Conservation (phyloP, 805 yeast genomes). For the Starmerella scarabaei region DNA sequence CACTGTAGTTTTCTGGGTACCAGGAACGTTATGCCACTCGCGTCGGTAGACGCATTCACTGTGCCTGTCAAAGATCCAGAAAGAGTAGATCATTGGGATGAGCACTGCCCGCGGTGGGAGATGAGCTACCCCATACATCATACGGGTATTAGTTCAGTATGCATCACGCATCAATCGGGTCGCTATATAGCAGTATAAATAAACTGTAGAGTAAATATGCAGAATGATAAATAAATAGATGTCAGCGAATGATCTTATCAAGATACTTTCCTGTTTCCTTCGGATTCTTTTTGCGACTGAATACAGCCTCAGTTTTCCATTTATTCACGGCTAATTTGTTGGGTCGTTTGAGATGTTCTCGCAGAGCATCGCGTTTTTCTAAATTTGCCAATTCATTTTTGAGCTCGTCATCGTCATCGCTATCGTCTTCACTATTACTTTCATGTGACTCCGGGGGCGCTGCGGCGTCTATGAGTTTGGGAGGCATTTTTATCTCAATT, state of each 20-base stretch:
- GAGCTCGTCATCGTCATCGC: slow-evolving; percentile 10
- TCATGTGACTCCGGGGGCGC: not conserved
- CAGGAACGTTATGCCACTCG: slow-evolving; percentile 41
- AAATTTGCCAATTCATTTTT: slow-evolving; percentile 9
- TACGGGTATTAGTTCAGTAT: not conserved
- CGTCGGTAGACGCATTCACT: slow-evolving; percentile 76
- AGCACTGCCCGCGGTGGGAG: not conserved
- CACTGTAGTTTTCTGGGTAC: slow-evolving; percentile 15
- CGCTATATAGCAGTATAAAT: no score
- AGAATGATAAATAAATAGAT: not conserved
- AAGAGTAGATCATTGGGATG: slow-evolving; percentile 47
- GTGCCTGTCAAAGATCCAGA: slow-evolving; percentile 86
- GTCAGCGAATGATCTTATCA: not conserved
- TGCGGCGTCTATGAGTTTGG: not conserved
- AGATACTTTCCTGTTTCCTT: slow-evolving; percentile 1
- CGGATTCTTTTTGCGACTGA: not conserved
- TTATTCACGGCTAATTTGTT: not conserved
- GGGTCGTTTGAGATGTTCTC: slow-evolving; percentile 1
- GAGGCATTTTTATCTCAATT: not conserved
- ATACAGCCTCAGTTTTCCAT: slow-evolving; percentile 10
- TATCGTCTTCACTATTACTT: not conserved
- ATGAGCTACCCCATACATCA: not conserved
- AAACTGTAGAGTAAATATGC: not conserved
- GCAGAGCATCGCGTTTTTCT: slow-evolving; percentile 5
- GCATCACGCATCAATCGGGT: not conserved